These are phyloP conservation scores for Aspergillus panamensis DNA, from an alignment of 495 filamentous ascomycete species.

Conservation along the genomic window DNA sequence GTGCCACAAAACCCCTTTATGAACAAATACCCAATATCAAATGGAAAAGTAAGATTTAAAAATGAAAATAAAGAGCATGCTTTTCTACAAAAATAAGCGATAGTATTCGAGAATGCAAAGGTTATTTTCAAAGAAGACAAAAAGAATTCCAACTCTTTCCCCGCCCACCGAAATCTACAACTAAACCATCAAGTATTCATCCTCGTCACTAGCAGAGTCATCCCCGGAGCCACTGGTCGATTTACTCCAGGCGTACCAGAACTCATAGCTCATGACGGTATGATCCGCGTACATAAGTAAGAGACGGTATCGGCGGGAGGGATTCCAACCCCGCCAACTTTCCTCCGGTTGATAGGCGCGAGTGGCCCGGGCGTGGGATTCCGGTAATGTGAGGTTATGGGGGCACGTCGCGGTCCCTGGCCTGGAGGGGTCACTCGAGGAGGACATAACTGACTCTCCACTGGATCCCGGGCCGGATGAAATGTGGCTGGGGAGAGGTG, in stretches of 20 bases:
- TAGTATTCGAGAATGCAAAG: background rate
- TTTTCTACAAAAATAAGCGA: background rate
- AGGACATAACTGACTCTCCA: background rate
- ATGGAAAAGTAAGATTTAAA: background rate
- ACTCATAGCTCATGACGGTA: conserved; percentile 76
- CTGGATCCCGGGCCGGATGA: background rate
- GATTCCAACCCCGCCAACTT: conserved; percentile 38
- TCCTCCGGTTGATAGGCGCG: conserved; percentile 37
- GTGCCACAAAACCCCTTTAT: no score
- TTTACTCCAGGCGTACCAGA: conserved; percentile 48
- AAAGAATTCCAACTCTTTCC: no score
- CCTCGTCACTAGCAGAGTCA: conserved; percentile 11
- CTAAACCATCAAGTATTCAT: conserved; percentile 17
- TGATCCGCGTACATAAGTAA: conserved; percentile 75
- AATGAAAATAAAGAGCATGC: no score
- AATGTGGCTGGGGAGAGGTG: background rate
- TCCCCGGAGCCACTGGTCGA: background rate
- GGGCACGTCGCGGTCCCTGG: background rate
- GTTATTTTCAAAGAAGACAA: background rate
- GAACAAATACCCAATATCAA: background rate
- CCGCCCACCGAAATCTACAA: background rate
- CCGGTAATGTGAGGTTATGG: conserved; percentile 31
- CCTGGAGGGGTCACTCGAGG: background rate
- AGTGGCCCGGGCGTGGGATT: conserved; percentile 41
- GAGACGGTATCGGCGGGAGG: conserved; percentile 59